Evolutionary conservation across 169 alveolate species (phyloP), one percentile per base, ranked within the genome.

Genomic region (Eimeria maxima): DNA sequence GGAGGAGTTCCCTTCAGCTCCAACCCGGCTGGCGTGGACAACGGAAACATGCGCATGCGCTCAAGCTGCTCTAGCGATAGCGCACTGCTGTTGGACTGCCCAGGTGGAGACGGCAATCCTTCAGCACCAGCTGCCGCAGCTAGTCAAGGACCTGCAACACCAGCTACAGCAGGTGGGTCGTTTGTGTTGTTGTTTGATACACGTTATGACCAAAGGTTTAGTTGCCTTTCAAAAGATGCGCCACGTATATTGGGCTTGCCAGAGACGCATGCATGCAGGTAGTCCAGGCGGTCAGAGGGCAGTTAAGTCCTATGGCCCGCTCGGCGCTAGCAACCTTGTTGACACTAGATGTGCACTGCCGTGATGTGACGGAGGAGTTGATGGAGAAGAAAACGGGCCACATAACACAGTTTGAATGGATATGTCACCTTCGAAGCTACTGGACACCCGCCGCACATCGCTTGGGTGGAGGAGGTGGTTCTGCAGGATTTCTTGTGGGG

Each of bases 371-470:
- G 44, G 97, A 97, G 78, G 97, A 96, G 57, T 80, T 98, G 57
- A 60, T 63, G 73, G 95, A 96, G 76, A 89, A 88, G 76, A 88
- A 87, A 27, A 97, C 97, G 33, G 18, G 50, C 60, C 92, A 97
- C 18, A 95, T 96, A 22, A 95, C 97, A 86, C 98, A 98, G 93
- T 99, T 98, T 94, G 99, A 98, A 90, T 99, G 99, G 99, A 97
- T 97, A 29, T 97, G 98, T 20, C 98, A 98, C 97, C 97, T 99
- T 90, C 97, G 99, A 33, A 97, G 97, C 95, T 98, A 97, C 96
- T 97, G 97, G 98, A 92, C 96, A 78, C 94, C 94, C 33, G 73
- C 92, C 11, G 96, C 96, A 10, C 65, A 53, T 74, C 71, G 24
- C 45, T 65, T 84, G 80, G 60, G 87, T 38, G 86, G 83, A 10